Conservation (phyloP, 495 filamentous ascomycete genomes). For the Neurospora sp. region DNA sequence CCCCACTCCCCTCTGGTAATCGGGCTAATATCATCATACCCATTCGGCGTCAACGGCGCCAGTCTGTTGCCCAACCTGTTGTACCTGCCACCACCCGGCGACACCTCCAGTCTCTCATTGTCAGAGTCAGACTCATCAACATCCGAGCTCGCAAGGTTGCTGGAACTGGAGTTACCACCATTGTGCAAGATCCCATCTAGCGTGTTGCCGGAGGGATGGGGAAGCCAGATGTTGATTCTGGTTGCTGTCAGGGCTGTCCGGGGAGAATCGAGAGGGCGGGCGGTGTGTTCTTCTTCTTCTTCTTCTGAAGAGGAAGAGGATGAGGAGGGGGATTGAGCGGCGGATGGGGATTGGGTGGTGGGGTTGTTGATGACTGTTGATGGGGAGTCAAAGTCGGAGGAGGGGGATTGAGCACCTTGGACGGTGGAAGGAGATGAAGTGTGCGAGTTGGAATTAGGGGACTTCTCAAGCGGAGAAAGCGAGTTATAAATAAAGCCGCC, state of each 20-base stretch:
- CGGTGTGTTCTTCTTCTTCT: conserved; percentile 22
- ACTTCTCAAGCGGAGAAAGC: background rate
- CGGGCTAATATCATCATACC: conserved; percentile 45
- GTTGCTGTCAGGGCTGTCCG: conserved; percentile 1
- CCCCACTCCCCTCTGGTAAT: conserved; percentile 47
- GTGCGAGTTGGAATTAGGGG: background rate
- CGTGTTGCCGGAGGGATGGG: conserved; percentile 10
- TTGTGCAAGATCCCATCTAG: conserved; percentile 26
- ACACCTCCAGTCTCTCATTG: background rate
- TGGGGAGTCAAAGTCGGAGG: background rate
- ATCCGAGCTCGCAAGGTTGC: background rate
- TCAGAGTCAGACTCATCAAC: background rate
- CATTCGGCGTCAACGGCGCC: conserved; percentile 42
- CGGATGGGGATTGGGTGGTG: conserved; percentile 3
- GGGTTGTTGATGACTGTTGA: background rate
- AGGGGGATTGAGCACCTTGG: background rate
- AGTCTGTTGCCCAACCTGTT: conserved; percentile 7
- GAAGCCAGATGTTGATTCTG: conserved; percentile 9
- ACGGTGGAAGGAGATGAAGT: background rate
- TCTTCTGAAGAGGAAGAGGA: no score
- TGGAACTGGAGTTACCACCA: background rate
- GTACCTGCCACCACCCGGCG: background rate
- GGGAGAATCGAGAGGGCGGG: conserved; percentile 17
- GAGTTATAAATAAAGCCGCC: background rate
- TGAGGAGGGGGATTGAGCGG: background rate